Evolutionary conservation across 768 basidiomycete genomes (phyloP).

Genomic region (Trametopsis cervina): DNA sequence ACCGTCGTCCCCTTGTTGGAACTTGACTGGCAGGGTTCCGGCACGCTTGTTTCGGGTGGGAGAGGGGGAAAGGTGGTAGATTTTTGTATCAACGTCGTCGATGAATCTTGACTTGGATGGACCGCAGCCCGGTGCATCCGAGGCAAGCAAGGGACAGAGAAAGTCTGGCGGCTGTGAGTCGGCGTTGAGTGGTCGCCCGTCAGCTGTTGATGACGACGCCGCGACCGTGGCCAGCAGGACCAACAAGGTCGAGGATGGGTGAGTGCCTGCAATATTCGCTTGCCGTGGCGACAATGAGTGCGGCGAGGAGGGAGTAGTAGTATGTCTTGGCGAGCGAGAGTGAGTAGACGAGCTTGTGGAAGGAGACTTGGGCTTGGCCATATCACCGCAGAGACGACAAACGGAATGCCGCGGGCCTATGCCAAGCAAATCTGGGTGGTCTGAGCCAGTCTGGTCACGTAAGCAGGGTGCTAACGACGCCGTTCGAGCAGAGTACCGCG

Average conservation of each 20-base stretch:
- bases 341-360: conserved; percentile 14
- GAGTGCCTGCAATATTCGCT: conserved; percentile 16
- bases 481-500: no score
- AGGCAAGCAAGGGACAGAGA: conserved; percentile 40
- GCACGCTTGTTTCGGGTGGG: conserved; percentile 10
- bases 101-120: conserved; percentile 8
- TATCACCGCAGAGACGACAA: conserved; percentile 11
- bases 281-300: conserved; percentile 1
- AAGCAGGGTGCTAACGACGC: no score
- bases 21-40: conserved; percentile 45
- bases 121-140: conserved; percentile 1
- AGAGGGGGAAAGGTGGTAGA: conserved; percentile 10
- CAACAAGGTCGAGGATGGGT: conserved; percentile 46
- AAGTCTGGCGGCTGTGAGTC: conserved; percentile 43
- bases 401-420: conserved; percentile 6
- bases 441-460: conserved; percentile 20
- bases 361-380: conserved; percentile 23
- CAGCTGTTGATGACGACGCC: conserved; percentile 36
- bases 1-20: conserved; percentile 43
- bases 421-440: conserved; percentile 12
- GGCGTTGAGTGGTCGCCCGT: conserved; percentile 37
- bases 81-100: conserved; percentile 2
- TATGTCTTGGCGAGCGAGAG: conserved; percentile 6
- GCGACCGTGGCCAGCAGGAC: conserved; percentile 52
- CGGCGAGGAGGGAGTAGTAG: neutral